phyloP scores from a whole-genome alignment of 2,329 filamentous ascomycete genomes.

The Metarhizium guizhouense region DNA sequence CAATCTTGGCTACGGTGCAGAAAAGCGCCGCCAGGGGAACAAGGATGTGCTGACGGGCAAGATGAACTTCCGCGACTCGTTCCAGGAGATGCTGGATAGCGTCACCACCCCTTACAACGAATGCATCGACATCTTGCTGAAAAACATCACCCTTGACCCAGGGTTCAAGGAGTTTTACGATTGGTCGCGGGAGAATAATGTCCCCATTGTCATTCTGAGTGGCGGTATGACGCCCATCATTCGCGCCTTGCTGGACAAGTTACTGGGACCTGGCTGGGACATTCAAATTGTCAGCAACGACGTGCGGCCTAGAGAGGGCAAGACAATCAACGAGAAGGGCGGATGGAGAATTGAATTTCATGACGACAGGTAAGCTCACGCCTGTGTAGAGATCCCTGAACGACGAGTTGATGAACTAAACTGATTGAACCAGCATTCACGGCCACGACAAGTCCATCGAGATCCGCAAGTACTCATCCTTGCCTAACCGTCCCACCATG shows the following conservation, averaged over 20 bases:
- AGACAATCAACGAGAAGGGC: conserved; percentile 66
- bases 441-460: conserved; percentile 97
- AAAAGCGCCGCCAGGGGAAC: conserved; percentile 64
- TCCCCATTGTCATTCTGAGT: conserved; percentile 86
- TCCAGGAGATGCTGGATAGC: conserved; percentile 87
- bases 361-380: conserved; percentile 59
- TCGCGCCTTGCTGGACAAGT: conserved; percentile 66
- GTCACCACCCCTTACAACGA: conserved; percentile 71
- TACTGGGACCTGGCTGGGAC: conserved; percentile 70
- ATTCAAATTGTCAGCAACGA: conserved; percentile 90
- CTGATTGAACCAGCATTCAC: conserved; percentile 48
- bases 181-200: conserved; percentile 72
- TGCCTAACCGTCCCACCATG: conserved; percentile 70
- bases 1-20: conserved; percentile 75
- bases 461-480: conserved; percentile 74
- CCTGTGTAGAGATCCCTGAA: background rate
- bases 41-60: conserved; percentile 63
- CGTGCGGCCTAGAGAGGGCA: conserved; percentile 53
- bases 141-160: conserved; percentile 83
- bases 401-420: background rate
- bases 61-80: conserved; percentile 73
- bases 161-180: conserved; percentile 80
- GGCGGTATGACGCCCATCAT: conserved; percentile 93
- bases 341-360: conserved; percentile 88
- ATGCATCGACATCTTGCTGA: conserved; percentile 68